Conservation (phyloP, 106 monocot species). For the Chionographis japonica region DNA sequence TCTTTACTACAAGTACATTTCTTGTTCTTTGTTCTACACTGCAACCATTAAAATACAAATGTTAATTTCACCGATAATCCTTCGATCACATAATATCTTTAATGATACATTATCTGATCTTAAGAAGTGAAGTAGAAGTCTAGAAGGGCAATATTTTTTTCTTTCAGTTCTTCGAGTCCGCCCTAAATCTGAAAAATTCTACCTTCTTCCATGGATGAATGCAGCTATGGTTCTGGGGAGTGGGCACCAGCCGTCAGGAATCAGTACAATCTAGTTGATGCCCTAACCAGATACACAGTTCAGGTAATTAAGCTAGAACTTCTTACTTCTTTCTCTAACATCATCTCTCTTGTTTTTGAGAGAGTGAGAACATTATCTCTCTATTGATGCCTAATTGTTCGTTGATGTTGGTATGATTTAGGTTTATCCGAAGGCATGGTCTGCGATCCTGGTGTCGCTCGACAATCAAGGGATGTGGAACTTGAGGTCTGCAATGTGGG, state of each 20-base stretch:
- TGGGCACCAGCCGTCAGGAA: constrained; percentile 41
- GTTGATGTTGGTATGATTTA: constrained; percentile 1
- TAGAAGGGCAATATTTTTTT: not conserved
- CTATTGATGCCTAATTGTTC: not conserved
- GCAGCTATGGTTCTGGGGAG: constrained; percentile 60
- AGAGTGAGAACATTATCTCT: not conserved
- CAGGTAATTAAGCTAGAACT: constrained; percentile 35
- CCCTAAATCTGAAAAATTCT: not conserved
- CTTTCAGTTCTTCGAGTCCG: not conserved
- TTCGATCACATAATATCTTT: too few relatives aligned
- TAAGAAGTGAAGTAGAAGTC: too few relatives aligned
- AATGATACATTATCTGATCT: too few relatives aligned
- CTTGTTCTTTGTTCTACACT: too few relatives aligned
- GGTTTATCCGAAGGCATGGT: constrained; percentile 92
- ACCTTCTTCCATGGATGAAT: not conserved
- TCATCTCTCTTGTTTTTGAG: not conserved
- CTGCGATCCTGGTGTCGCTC: constrained; percentile 71
- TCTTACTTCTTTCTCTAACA: too few relatives aligned
- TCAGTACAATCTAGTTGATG: constrained; percentile 73
- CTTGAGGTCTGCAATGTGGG: constrained; percentile 84
- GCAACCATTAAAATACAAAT: too few relatives aligned
- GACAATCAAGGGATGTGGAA: constrained; percentile 99
- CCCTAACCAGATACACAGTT: constrained; percentile 70
- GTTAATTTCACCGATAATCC: too few relatives aligned
- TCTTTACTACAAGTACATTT: too few relatives aligned